Percentiles rank a stretch among this genome's conserved stretches.
Conservation (phyloP, 1,284 basidiomycete genomes). For the Rhodotorula sp. region DNA sequence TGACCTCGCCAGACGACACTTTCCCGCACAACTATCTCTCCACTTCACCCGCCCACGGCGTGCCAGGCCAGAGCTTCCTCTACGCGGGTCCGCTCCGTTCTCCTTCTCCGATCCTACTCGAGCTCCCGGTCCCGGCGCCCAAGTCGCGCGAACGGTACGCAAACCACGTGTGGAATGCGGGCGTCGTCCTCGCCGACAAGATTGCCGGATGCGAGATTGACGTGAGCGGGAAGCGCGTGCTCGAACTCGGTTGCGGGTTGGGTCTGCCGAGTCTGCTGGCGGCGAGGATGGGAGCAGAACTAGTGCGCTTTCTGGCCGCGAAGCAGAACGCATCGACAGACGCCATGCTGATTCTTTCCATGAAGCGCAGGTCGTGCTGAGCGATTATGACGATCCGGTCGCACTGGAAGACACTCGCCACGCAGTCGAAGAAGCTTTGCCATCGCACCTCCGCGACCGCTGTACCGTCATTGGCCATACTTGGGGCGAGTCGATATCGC, state of each 20-base stretch:
- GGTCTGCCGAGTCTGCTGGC: conserved; percentile 16
- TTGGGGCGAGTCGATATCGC: background rate
- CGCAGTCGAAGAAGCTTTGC: background rate
- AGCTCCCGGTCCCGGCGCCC: conserved; percentile 6
- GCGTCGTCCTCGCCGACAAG: conserved; percentile 20
- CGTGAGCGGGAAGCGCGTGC: conserved; percentile 16
- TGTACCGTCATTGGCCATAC: conserved; percentile 5
- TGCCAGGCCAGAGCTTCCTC: conserved; percentile 10
- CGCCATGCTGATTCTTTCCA: background rate
- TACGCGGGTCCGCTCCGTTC: conserved; percentile 12
- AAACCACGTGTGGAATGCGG: conserved; percentile 13
- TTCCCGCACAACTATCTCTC: conserved; percentile 17
- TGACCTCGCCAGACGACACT: background rate
- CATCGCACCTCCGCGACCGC: fast-evolving
- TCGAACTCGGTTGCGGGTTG: conserved; percentile 23
- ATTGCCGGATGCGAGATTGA: conserved; percentile 11
- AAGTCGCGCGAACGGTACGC: background rate
- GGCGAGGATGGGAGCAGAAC: conserved; percentile 10
- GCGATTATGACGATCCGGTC: conserved; percentile 14
- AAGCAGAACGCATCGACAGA: no score
- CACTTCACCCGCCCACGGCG: conserved; percentile 11
- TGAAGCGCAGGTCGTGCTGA: conserved; percentile 15
- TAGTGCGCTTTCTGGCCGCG: conserved; percentile 1
- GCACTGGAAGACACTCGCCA: conserved; percentile 2
- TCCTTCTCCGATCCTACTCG: conserved; percentile 4